These are phyloP conservation scores for Lyophyllum decastes DNA, from an alignment of 768 basidiomycete genomes.

Conservation along the genomic window DNA sequence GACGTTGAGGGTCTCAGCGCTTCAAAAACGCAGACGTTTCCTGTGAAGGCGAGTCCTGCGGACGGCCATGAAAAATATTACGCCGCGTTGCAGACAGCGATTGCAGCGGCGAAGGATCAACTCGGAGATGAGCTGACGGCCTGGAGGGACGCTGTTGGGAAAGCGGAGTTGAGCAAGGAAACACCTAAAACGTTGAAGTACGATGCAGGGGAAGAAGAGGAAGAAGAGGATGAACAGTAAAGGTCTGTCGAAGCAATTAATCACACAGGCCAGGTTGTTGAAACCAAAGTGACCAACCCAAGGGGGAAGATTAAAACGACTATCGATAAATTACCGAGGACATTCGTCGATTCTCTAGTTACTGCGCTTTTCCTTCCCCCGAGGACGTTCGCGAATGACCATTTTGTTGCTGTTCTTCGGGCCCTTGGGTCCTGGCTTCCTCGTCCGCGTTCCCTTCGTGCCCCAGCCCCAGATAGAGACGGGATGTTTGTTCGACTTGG, in stretches of 20 bases:
- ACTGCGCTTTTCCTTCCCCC: slow-evolving; percentile 60
- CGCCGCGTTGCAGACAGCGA: slow-evolving; percentile 43
- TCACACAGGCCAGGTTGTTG: slow-evolving; percentile 2
- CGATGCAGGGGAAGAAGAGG: slow-evolving; percentile 46
- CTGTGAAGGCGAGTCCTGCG: slow-evolving; percentile 15
- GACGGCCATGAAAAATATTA: slow-evolving; percentile 47
- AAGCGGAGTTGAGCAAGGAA: slow-evolving; percentile 63
- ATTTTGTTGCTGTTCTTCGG: slow-evolving; percentile 87
- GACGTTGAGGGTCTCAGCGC: slow-evolving; percentile 16
- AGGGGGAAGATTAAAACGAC: slow-evolving; percentile 2
- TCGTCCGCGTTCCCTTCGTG: slow-evolving; percentile 89
- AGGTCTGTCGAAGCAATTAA: slow-evolving; percentile 6
- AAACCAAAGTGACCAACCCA: neutral
- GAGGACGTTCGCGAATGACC: slow-evolving; percentile 83
- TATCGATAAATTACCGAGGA: slow-evolving; percentile 11
- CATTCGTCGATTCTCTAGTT: slow-evolving; percentile 27
- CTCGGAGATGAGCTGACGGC: slow-evolving; percentile 70
- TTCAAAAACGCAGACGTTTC: slow-evolving; percentile 21
- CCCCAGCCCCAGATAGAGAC: slow-evolving; percentile 92
- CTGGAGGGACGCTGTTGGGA: slow-evolving; percentile 77
- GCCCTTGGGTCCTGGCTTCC: slow-evolving; percentile 89
- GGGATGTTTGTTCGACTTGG: slow-evolving; percentile 94
- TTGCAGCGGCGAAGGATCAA: slow-evolving; percentile 52
- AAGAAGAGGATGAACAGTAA: slow-evolving; percentile 18
- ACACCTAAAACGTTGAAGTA: slow-evolving; percentile 37